Percentiles rank a stretch among this genome's conserved stretches.
These are phyloP conservation scores for Populus alba DNA, from an alignment of 345 rosid species.

Conservation along the genomic window DNA sequence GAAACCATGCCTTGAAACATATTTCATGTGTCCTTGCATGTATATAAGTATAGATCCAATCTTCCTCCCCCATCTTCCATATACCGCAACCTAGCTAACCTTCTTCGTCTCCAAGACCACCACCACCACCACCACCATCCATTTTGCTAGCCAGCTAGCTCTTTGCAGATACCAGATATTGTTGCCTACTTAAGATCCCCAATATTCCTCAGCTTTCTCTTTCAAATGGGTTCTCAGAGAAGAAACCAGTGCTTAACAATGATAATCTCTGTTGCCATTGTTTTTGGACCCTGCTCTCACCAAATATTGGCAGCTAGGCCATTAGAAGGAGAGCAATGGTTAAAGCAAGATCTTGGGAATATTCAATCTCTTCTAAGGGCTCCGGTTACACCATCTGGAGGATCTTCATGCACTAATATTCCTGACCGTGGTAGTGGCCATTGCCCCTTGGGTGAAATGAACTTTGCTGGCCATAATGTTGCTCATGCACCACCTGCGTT, in stretches of 20 bases:
- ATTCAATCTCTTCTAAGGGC: constrained; percentile 40
- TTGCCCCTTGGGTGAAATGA: constrained; percentile 30
- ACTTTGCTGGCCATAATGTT: constrained; percentile 11
- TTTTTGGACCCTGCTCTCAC: background rate
- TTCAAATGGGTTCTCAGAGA: constrained; percentile 5
- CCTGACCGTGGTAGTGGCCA: constrained; percentile 27
- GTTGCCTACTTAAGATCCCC: background rate
- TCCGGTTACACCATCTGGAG: constrained; percentile 27
- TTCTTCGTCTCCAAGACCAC: background rate
- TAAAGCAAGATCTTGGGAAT: background rate
- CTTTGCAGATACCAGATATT: background rate
- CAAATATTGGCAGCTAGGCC: constrained; percentile 30
- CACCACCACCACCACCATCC: background rate
- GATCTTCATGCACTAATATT: constrained; percentile 36
- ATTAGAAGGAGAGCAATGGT: constrained; percentile 13
- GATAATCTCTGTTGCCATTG: background rate
- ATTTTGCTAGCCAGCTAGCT: background rate
- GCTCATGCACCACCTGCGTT: constrained; percentile 7
- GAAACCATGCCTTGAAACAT: background rate
- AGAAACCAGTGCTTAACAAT: background rate
- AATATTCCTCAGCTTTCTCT: background rate
- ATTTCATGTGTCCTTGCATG: no score
- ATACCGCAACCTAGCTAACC: background rate
- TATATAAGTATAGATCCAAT: background rate
- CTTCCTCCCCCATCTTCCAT: background rate